Conservation (phyloP, 805 yeast genomes). For the Zygosaccharomyces lentus region DNA sequence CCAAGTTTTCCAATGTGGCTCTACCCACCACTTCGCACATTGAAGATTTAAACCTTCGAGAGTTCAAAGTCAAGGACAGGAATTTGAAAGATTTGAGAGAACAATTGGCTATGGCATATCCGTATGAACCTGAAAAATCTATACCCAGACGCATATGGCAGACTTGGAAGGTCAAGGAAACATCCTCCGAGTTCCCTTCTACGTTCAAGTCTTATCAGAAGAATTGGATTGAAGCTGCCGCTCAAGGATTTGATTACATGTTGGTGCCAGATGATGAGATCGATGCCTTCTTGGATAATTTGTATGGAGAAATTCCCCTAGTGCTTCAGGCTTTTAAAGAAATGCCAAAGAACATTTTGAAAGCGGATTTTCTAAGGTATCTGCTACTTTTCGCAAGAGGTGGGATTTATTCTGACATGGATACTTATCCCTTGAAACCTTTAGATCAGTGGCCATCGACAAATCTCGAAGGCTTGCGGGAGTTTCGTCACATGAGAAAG, state of each 20-base stretch:
- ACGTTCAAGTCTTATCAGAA: conserved; percentile 46
- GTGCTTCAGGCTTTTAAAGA: conserved; percentile 68
- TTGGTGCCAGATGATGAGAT: conserved; percentile 68
- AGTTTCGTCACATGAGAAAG: conserved; percentile 12
- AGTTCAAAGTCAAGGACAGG: conserved; percentile 5
- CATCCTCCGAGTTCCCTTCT: conserved; percentile 54
- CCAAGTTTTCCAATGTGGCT: conserved; percentile 4
- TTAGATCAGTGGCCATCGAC: conserved; percentile 70
- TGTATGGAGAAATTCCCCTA: conserved; percentile 69
- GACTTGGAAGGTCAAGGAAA: conserved; percentile 75
- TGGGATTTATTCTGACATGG: conserved; percentile 90
- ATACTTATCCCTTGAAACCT: conserved; percentile 72
- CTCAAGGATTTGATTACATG: conserved; percentile 52
- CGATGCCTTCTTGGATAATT: conserved; percentile 47
- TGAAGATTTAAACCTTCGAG: conserved; percentile 20
- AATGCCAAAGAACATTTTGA: conserved; percentile 76
- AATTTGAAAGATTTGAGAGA: conserved; percentile 22
- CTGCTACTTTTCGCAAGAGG: conserved; percentile 84
- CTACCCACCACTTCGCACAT: conserved; percentile 30
- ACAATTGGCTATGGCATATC: conserved; percentile 66
- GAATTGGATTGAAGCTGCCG: conserved; percentile 48
- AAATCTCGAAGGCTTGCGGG: conserved; percentile 25
- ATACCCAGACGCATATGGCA: conserved; percentile 89
- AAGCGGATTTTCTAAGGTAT: conserved; percentile 93
- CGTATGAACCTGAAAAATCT: conserved; percentile 60